Evolutionary conservation across 2,329 filamentous ascomycete genomes (phyloP).

Genomic region (Colletotrichum noveboracense): DNA sequence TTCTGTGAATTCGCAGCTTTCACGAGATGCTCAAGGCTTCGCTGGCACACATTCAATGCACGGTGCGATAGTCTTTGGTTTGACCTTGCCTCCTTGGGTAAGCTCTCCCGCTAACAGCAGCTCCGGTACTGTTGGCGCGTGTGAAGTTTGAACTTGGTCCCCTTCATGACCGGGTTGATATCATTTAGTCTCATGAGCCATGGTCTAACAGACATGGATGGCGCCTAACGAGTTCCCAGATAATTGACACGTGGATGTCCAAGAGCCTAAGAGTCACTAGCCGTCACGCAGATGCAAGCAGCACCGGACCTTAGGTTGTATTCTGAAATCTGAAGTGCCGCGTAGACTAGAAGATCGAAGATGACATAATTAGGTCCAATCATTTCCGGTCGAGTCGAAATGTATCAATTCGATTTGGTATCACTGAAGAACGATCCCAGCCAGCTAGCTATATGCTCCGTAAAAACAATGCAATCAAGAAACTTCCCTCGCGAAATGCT

Average conservation of each 20-base stretch:
- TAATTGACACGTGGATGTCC: background rate
- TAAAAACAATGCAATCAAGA: background rate
- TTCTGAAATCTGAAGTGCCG: background rate
- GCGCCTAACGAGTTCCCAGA: background rate
- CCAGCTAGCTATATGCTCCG: background rate
- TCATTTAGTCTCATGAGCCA: background rate
- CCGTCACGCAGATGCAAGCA: background rate
- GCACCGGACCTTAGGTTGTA: background rate
- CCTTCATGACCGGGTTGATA: background rate
- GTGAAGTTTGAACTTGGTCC: background rate
- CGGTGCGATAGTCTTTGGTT: background rate
- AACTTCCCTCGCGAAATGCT: background rate
- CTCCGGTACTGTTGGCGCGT: background rate
- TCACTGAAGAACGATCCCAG: background rate
- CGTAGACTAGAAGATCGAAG: accelerated
- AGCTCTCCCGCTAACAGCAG: background rate
- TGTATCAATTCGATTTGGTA: background rate
- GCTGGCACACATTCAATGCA: background rate
- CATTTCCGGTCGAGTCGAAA: background rate
- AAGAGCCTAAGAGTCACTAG: background rate
- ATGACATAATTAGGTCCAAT: background rate
- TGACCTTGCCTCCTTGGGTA: background rate
- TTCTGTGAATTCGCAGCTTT: background rate
- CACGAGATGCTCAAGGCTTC: background rate
- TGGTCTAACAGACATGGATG: background rate